phyloP scores from a whole-genome alignment of 371 early-diverging fungal genomes.

The Funneliformis caledonium region DNA sequence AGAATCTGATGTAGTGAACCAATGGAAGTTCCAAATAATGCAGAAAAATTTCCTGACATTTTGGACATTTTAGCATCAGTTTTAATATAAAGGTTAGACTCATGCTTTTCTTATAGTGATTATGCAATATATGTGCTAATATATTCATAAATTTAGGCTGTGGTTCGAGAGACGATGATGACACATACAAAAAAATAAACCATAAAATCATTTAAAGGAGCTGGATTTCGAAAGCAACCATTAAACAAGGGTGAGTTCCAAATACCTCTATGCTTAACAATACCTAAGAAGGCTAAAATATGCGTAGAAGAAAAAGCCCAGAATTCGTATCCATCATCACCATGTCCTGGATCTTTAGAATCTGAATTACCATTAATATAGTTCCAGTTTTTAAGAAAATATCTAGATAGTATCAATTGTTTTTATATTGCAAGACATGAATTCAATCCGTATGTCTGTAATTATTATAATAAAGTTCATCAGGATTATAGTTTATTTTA shows the following conservation, averaged over 20 bases:
- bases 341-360: not conserved
- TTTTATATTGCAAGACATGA: no score
- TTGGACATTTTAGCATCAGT: slow-evolving; percentile 18
- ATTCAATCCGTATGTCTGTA: no score
- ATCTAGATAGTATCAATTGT: no score
- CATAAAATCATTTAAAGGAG: slow-evolving; percentile 15
- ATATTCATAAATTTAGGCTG: slow-evolving; percentile 26
- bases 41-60: slow-evolving; percentile 29
- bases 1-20: not conserved
- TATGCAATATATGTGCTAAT: not conserved
- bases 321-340: not conserved
- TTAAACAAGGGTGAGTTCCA: slow-evolving; percentile 9
- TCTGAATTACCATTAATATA: not conserved
- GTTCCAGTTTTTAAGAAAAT: no score
- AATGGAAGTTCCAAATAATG: slow-evolving; percentile 30
- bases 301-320: not conserved
- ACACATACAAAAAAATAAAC: slow-evolving; percentile 15
- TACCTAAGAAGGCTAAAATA: slow-evolving; percentile 34
- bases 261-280: not conserved
- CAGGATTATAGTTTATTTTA: no score
- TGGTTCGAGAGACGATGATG: slow-evolving; percentile 17
- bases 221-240: slow-evolving; percentile 30
- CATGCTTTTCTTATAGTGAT: not conserved
- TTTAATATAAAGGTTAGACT: slow-evolving; percentile 33
- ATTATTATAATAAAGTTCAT: no score